Evolutionary conservation across 345 rosid genomes (phyloP).

Genomic region (Gossypium arboreum): DNA sequence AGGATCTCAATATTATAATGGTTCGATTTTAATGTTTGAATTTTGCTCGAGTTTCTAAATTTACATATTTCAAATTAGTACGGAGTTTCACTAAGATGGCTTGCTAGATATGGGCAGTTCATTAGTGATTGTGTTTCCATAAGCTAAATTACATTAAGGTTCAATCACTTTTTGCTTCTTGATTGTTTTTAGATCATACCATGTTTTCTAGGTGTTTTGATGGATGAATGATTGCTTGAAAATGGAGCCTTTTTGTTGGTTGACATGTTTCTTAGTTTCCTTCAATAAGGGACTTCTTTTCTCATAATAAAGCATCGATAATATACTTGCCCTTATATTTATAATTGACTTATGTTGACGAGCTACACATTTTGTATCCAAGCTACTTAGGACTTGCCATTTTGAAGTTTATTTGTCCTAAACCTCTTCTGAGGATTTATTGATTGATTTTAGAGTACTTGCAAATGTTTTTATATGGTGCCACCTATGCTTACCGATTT

Average conservation of each 20-base stretch:
- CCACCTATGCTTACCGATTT: no score
- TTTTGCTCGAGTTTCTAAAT: not conserved
- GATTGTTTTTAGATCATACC: not conserved
- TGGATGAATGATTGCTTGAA: not conserved
- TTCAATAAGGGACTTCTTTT: not conserved
- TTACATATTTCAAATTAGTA: not conserved
- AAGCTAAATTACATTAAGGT: not conserved
- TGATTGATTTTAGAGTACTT: not conserved
- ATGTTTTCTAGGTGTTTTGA: not conserved
- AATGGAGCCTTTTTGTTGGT: not conserved
- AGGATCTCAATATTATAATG: constrained; percentile 98
- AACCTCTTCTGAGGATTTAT: not conserved
- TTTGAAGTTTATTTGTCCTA: not conserved
- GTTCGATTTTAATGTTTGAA: constrained; percentile 36
- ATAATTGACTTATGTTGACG: not conserved
- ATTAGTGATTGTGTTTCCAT: not conserved
- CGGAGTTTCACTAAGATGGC: not conserved
- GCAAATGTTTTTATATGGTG: not conserved
- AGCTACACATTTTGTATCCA: not conserved
- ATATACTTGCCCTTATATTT: not conserved
- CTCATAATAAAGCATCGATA: not conserved
- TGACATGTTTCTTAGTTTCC: not conserved
- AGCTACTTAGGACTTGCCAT: not conserved
- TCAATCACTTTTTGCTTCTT: not conserved
- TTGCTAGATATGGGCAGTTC: not conserved